Percentiles rank a stretch among this genome's conserved stretches.
Conservation (phyloP, 148 eudicot species). For the Limonium bicolor region DNA sequence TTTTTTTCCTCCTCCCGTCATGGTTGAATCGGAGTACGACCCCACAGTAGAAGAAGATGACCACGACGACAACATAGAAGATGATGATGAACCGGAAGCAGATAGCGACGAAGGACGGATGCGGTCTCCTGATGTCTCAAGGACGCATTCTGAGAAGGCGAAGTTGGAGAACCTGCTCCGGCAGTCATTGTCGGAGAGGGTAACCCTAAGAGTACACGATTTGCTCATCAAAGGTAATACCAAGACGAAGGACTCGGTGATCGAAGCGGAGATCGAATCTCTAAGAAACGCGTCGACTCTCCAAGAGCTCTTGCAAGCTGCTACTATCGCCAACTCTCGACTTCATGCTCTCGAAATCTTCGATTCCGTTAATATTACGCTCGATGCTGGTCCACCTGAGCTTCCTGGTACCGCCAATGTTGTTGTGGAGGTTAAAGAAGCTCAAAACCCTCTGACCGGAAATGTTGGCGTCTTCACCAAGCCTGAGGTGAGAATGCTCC, state of each 20-base stretch:
- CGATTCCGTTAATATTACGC: conserved; percentile 48
- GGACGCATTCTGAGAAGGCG: conserved; percentile 13
- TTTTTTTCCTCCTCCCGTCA: too few species aligned
- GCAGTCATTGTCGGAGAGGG: conserved; percentile 26
- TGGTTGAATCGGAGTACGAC: too few species aligned
- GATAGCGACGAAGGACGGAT: conserved; percentile 6
- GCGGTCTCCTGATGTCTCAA: conserved; percentile 11
- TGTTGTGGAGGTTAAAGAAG: conserved; percentile 51
- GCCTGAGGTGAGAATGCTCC: conserved; percentile 50
- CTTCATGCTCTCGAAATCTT: conserved; percentile 43
- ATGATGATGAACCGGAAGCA: conserved; percentile 18
- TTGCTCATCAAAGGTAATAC: conserved; percentile 63
- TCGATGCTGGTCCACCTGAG: conserved; percentile 76
- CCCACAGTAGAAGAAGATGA: conserved; percentile 8
- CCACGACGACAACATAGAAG: conserved; percentile 13
- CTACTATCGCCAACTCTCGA: conserved; percentile 27
- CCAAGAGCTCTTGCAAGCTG: conserved; percentile 62
- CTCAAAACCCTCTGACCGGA: conserved; percentile 38
- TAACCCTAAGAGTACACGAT: conserved; percentile 59
- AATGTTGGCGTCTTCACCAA: conserved; percentile 51
- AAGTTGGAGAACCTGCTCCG: conserved; percentile 31
- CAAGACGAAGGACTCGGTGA: conserved; percentile 49
- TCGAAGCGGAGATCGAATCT: conserved; percentile 44
- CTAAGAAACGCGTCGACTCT: conserved; percentile 33
- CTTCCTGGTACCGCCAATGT: conserved; percentile 65